A percentile compares a stretch with the other conserved stretches of the same genome.
Evolutionary conservation across 257 asterid genomes (phyloP).

Genomic region (Solanum lycopersicoides): DNA sequence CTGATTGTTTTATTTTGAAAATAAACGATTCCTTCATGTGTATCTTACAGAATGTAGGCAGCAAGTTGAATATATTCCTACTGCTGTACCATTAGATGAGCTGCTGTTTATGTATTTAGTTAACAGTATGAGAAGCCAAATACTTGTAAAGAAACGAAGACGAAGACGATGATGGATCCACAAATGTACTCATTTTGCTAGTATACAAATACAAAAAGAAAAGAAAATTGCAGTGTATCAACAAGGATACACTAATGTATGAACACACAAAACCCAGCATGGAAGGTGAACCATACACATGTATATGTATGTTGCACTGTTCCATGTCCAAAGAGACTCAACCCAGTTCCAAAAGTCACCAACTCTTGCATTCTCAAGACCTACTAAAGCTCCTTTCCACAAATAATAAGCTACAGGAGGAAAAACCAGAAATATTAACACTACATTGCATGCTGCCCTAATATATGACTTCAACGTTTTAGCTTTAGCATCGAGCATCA

Average conservation of each 20-base stretch:
- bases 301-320: conserved; percentile 79
- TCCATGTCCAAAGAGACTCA: conserved; percentile 87
- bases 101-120: neutral
- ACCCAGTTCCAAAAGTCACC: conserved; percentile 84
- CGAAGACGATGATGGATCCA: neutral
- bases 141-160: neutral
- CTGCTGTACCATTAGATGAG: neutral
- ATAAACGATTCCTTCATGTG: too few species aligned
- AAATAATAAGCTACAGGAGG: conserved; percentile 47
- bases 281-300: conserved; percentile 86
- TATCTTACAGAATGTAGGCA: too few species aligned
- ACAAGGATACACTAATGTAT: conserved; percentile 36
- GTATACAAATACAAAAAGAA: conserved; percentile 12
- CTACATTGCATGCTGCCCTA: conserved; percentile 32
- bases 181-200: neutral
- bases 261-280: conserved; percentile 78
- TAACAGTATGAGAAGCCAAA: neutral
- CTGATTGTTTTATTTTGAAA: too few species aligned
- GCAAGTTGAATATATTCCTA: neutral
- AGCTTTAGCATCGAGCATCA: conserved; percentile 26
- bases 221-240: conserved; percentile 10
- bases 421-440: conserved; percentile 37
- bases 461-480: conserved; percentile 18
- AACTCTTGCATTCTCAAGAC: conserved; percentile 34
- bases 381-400: conserved; percentile 42